Percentiles rank a stretch among this genome's conserved stretches.
These are phyloP conservation scores for Fusarium abutilonis DNA, from an alignment of 2,329 filamentous ascomycete genomes.

Conservation along the genomic window DNA sequence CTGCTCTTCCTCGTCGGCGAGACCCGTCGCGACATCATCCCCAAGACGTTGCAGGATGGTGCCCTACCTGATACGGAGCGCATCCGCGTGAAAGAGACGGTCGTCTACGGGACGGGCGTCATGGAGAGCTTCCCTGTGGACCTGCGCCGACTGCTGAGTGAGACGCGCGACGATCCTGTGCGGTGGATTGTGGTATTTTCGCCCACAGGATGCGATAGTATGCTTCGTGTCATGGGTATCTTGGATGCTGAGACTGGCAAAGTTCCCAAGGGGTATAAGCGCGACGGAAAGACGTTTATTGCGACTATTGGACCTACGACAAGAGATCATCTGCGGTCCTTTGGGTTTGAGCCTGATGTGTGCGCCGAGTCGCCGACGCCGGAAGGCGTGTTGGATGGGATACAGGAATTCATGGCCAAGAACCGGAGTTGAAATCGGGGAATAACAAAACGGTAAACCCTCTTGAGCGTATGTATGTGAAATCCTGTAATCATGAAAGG, in stretches of 20 bases:
- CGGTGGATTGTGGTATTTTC: slow-evolving; percentile 84
- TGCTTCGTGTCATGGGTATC: slow-evolving; percentile 64
- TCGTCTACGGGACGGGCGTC: slow-evolving; percentile 87
- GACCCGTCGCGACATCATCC: slow-evolving; percentile 88
- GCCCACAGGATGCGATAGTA: slow-evolving; percentile 70
- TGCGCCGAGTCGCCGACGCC: slow-evolving; percentile 85
- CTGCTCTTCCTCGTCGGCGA: slow-evolving; percentile 92
- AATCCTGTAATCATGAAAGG: neutral
- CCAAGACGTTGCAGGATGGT: slow-evolving; percentile 75
- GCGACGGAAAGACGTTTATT: slow-evolving; percentile 66
- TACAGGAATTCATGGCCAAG: slow-evolving; percentile 54
- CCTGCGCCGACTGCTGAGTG: slow-evolving; percentile 64
- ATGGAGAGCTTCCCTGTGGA: slow-evolving; percentile 79
- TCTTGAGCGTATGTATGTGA: neutral
- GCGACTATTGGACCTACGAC: slow-evolving; percentile 96
- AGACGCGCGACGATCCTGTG: slow-evolving; percentile 52
- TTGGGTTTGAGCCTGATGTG: slow-evolving; percentile 77
- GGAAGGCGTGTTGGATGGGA: slow-evolving; percentile 77
- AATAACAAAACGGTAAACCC: slow-evolving; percentile 6
- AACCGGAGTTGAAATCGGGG: slow-evolving; percentile 21
- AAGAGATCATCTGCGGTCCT: slow-evolving; percentile 74
- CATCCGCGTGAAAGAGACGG: slow-evolving; percentile 78
- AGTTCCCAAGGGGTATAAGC: slow-evolving; percentile 43
- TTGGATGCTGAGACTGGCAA: slow-evolving; percentile 59
- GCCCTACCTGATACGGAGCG: slow-evolving; percentile 58